Base-by-base conservation (phyloP, 1,284 basidiomycete species). In the Moesziomyces aphidis region DNA sequence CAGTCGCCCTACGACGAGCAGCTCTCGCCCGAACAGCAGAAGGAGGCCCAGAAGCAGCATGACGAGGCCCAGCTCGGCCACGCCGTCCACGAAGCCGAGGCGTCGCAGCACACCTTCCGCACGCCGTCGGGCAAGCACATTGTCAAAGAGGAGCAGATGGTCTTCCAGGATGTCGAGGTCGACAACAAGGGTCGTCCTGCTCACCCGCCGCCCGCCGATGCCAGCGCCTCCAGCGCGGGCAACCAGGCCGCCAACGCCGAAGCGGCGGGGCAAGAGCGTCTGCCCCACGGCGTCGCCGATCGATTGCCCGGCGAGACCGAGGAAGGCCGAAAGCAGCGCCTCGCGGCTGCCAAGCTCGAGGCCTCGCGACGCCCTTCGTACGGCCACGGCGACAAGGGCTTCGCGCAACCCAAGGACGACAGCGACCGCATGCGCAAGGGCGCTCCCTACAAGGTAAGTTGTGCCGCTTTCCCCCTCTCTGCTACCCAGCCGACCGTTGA, bases 1-100 rank as follows among this genome's bases (percentile, higher is more conserved):
- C 62, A 69, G 17, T 83, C 81, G 28, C 60, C 72, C 5, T 84
- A 83, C 61, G 81, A 82, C 31, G 62, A 73, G 59, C 81, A 84
- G 68, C 73, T 82, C 17, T 55, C 69, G 43, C 56, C 63, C 10
- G 78, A 76, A 24, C 65, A 77, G 52, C 62, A 74, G 54, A 73
- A 74, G 50, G 61, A 76, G 50, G 81, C 78, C 3, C 55, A 81
- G 62, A 57, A 73, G 39, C 65, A 78, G 51, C 77, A 79, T 47
- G 74, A 73, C 23, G 59, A 63, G 48, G 70, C 69, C n/a, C 56
- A 68, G 50, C 50, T 76, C 42, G 82, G 82, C 50, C 66, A 72
- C 39, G 83, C 82, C 1, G 78, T 77, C 22, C 61, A 61, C 39
- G 79, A 84, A 58, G 76, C 80, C 31, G 68, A 78, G 50, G 73